phyloP scores from a whole-genome alignment of 305 asterid species.

The Fraxinus xanthoxyloides region DNA sequence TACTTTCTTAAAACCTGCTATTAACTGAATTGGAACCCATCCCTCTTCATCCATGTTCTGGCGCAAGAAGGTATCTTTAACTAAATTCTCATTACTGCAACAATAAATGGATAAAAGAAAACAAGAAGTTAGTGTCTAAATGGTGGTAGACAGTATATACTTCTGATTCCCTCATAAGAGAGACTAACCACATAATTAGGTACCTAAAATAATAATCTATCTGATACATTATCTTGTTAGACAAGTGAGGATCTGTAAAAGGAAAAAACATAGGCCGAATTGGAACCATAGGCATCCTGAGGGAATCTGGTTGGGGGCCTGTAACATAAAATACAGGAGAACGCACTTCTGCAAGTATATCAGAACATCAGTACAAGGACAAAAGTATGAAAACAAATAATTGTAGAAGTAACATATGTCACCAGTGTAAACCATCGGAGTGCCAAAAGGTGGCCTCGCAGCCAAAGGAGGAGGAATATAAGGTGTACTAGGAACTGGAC shows the following conservation, averaged over 20 bases:
- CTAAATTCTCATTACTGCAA: slow-evolving; percentile 69
- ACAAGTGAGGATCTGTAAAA: slow-evolving; percentile 54
- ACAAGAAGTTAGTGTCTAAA: neutral
- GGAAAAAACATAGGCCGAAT: slow-evolving; percentile 40
- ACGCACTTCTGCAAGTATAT: slow-evolving; percentile 51
- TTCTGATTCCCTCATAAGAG: neutral
- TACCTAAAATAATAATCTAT: slow-evolving; percentile 85
- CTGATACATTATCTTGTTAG: slow-evolving; percentile 51
- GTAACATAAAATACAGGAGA: slow-evolving; percentile 45
- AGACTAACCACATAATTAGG: neutral
- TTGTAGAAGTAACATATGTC: slow-evolving; percentile 21
- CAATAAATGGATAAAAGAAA: neutral
- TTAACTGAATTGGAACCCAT: slow-evolving; percentile 66
- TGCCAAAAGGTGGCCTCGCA: slow-evolving; percentile 40
- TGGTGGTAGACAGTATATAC: neutral
- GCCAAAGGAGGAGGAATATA: slow-evolving; percentile 38
- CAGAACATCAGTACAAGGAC: slow-evolving; percentile 18
- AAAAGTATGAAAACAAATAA: neutral
- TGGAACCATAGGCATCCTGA: slow-evolving; percentile 55
- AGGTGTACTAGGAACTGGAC: slow-evolving; percentile 48
- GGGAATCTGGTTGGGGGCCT: slow-evolving; percentile 50
- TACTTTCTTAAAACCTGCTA: slow-evolving; percentile 75
- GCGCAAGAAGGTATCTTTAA: slow-evolving; percentile 62
- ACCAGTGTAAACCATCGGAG: slow-evolving; percentile 63
- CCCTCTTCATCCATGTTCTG: slow-evolving; percentile 75